Conservation (phyloP, 192 early-diverging fungal genomes). For the Umbelopsis vinacea region DNA sequence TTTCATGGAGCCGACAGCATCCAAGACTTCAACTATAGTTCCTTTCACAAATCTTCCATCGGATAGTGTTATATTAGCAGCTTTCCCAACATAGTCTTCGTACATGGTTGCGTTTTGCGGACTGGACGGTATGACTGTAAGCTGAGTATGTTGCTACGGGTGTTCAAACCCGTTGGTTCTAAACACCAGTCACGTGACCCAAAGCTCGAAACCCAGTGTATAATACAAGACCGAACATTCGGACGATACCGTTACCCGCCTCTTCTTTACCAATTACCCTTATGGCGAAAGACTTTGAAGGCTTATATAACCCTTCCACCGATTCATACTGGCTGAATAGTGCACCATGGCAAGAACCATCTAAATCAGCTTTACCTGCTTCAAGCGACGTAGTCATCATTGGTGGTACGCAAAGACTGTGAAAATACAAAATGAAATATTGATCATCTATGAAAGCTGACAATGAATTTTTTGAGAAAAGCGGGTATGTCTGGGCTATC, state of each 20-base stretch:
- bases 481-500: constrained; percentile 49
- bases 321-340: constrained; percentile 16
- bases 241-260: neutral
- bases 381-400: constrained; percentile 34
- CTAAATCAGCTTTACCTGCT: neutral
- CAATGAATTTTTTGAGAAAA: neutral
- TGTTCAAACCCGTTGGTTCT: neutral
- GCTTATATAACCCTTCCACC: neutral
- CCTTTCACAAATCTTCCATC: neutral
- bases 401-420: constrained; percentile 20
- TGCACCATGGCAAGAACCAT: constrained; percentile 5
- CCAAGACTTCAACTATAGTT: neutral
- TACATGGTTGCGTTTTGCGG: neutral
- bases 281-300: constrained; percentile 4
- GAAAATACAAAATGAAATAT: neutral
- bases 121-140: neutral
- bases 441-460: neutral
- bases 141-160: too few species aligned
- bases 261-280: neutral
- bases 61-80: neutral
- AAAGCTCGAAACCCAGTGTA: too few species aligned
- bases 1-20: neutral
- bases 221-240: neutral
- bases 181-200: neutral
- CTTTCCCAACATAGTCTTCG: constrained; percentile 3